Conservation (phyloP, 2,329 filamentous ascomycete genomes). For the Spiromastix sp. region DNA sequence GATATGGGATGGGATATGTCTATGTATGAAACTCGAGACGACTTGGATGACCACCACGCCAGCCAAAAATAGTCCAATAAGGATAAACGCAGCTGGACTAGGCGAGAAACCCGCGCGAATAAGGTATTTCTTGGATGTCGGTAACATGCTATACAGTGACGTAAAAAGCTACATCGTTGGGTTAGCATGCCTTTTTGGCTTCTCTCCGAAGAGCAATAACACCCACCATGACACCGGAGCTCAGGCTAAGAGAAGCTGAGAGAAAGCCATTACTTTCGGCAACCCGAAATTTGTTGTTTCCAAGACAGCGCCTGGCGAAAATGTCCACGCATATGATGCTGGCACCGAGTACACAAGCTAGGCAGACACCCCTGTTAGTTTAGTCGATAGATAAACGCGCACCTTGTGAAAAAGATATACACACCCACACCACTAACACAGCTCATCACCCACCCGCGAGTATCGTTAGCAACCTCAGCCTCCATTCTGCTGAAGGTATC, state of each 20-base stretch:
- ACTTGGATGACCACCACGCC: constrained; percentile 37
- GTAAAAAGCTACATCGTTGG: constrained; percentile 63
- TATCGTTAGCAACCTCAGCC: constrained; percentile 61
- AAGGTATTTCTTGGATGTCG: constrained; percentile 72
- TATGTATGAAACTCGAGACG: constrained; percentile 36
- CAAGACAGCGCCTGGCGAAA: constrained; percentile 60
- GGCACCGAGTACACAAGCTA: constrained; percentile 58
- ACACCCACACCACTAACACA: constrained; percentile 68
- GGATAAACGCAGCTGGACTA: constrained; percentile 47
- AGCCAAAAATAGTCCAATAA: constrained; percentile 38
- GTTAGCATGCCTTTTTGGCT: constrained; percentile 2
- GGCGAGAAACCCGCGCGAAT: constrained; percentile 56
- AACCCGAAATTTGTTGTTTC: constrained; percentile 70
- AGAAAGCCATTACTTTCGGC: constrained; percentile 83
- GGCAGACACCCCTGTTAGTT: constrained; percentile 1
- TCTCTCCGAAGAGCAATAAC: background rate
- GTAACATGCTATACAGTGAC: constrained; percentile 84
- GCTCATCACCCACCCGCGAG: constrained; percentile 85
- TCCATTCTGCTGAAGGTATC: too few relatives aligned
- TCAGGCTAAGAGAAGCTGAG: constrained; percentile 78
- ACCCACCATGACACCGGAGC: constrained; percentile 88
- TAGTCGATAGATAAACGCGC: too few relatives aligned
- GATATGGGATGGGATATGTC: constrained; percentile 39
- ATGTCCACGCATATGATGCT: constrained; percentile 80
- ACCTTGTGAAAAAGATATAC: too few relatives aligned